Evolutionary conservation across 768 basidiomycete genomes (phyloP).

Genomic region (Sarcomyxa edulis): DNA sequence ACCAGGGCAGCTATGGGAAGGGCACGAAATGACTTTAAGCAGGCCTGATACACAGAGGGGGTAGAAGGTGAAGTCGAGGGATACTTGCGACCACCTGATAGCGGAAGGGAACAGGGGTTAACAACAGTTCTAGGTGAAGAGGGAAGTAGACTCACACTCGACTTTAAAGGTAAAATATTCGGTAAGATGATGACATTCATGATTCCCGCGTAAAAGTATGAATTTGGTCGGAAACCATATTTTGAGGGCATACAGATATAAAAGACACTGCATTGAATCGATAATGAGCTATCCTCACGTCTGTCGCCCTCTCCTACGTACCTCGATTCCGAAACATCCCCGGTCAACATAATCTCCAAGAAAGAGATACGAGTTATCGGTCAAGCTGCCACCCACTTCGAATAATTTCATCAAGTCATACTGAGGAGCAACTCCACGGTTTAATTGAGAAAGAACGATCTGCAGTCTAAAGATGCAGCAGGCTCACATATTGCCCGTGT

Average conservation of each 20-base stretch:
- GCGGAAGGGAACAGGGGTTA: constrained; percentile 3
- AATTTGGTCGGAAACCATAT: constrained; percentile 83
- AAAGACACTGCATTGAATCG: constrained; percentile 64
- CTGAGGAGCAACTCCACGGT: constrained; percentile 35
- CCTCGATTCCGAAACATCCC: constrained; percentile 93
- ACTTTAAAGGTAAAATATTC: constrained; percentile 98
- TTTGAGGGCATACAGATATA: constrained; percentile 93
- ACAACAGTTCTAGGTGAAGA: constrained; percentile 3
- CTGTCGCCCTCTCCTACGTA: constrained; percentile 23
- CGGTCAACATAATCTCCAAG: constrained; percentile 92
- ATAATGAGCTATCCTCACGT: neutral
- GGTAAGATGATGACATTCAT: constrained; percentile 95
- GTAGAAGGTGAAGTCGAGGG: too few species aligned
- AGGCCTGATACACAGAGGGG: constrained; percentile 81
- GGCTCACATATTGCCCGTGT: constrained; percentile 95
- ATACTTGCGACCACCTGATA: constrained; percentile 87
- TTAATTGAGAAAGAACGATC: constrained; percentile 5
- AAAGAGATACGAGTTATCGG: constrained; percentile 89
- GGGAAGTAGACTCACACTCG: constrained; percentile 73
- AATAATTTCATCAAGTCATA: constrained; percentile 95
- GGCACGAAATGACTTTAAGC: constrained; percentile 84
- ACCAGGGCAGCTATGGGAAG: constrained; percentile 89
- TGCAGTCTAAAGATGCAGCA: constrained; percentile 9
- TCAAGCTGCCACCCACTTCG: constrained; percentile 92
- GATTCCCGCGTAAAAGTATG: constrained; percentile 87